phyloP scores from a whole-genome alignment of 2,329 filamentous ascomycete species.

The Exophiala spinifera region DNA sequence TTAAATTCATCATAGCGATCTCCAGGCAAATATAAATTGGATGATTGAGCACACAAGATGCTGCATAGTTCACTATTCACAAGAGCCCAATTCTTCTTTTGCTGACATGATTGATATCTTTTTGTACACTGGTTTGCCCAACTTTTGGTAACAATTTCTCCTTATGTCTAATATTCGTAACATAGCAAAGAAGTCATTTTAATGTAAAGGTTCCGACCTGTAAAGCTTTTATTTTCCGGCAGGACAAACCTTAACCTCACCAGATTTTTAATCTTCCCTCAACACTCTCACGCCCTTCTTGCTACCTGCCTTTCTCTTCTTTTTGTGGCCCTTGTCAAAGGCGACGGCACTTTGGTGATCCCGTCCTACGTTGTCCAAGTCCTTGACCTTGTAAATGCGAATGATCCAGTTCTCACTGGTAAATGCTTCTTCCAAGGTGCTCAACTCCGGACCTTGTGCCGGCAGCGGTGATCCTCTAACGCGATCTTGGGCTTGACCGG shows the following conservation, averaged over 20 bases:
- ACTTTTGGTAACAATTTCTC: background rate
- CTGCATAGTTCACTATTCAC: background rate
- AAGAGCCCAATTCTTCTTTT: background rate
- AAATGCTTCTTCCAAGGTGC: conserved; percentile 91
- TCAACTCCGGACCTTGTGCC: conserved; percentile 78
- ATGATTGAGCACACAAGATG: background rate
- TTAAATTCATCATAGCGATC: too few relatives aligned
- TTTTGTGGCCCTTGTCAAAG: conserved; percentile 53
- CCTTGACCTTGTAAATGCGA: conserved; percentile 99
- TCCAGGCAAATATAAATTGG: too few relatives aligned
- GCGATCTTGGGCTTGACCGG: conserved; percentile 84
- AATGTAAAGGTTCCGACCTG: background rate
- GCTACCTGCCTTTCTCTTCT: conserved; percentile 46
- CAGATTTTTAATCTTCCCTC: conserved; percentile 40
- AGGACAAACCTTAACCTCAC: background rate
- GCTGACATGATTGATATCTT: background rate
- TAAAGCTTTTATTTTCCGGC: background rate
- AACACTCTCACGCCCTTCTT: conserved; percentile 43
- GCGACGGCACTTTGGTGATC: conserved; percentile 67
- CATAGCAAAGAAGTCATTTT: conserved; percentile 1
- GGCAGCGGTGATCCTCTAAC: conserved; percentile 80
- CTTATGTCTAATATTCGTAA: background rate
- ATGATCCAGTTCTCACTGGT: conserved; percentile 99
- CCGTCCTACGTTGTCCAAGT: conserved; percentile 90
- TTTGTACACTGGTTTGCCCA: background rate